A percentile compares a stretch with the other conserved stretches of the same genome.
Evolutionary conservation across 345 rosid genomes (phyloP).

Genomic region (Corymbia maculata): DNA sequence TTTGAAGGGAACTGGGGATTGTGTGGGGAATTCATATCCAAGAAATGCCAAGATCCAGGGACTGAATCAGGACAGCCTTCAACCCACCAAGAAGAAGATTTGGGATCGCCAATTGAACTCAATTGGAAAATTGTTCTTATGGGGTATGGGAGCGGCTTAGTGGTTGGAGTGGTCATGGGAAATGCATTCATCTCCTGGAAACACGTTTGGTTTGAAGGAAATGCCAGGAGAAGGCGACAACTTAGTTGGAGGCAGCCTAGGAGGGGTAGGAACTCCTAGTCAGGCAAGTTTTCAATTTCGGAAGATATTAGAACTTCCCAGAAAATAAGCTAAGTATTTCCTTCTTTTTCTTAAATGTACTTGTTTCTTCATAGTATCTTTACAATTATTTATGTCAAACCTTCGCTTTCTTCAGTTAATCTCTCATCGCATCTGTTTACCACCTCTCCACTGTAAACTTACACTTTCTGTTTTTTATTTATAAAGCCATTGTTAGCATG

Average conservation of each 20-base stretch:
- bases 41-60: neutral
- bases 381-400: neutral
- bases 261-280: neutral
- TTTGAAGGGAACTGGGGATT: conserved; percentile 6
- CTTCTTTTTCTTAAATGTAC: neutral
- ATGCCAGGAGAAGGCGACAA: neutral
- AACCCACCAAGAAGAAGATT: neutral
- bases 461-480: neutral
- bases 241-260: neutral
- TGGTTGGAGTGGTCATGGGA: neutral
- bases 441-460: neutral
- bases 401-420: neutral
- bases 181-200: neutral
- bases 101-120: neutral
- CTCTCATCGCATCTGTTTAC: neutral
- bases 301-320: accelerated
- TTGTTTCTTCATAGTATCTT: neutral
- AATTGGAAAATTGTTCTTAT: neutral
- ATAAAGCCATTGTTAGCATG: neutral
- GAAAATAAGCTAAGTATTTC: neutral
- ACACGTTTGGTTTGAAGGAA: neutral
- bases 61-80: neutral
- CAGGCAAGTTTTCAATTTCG: accelerated
- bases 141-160: conserved; percentile 7
- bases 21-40: conserved; percentile 4